Base-by-base conservation (phyloP, 257 asterid species). In the Handroanthus guayacan region DNA sequence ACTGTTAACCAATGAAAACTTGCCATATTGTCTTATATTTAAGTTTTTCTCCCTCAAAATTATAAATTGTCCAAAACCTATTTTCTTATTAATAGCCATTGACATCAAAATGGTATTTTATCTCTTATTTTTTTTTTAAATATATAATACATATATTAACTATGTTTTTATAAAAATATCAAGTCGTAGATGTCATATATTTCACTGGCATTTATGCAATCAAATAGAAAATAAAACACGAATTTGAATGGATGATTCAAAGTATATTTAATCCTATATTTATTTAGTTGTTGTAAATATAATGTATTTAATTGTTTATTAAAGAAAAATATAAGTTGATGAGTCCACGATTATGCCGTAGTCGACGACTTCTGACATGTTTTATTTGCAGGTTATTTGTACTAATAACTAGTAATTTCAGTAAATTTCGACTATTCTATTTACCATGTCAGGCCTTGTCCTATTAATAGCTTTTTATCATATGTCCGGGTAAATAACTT, bases 1-100 rank as follows among this genome's bases (percentile, higher is more conserved):
- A 5, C 4, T 55, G 41, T 1, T 6, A 65, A 25, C 61, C 68
- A 75, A 66, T 75, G 55, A 56, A 8, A 64, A 55, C 36, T 44
- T n/a, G 69, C 16, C 82, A 78, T 64, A 5, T 34, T 9, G 12
- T 16, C 14, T 18, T 25, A n/a, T 9, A 20, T 4, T 10, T 54
- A 11, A 70, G 43, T 25, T 25, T 25, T 25, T 25, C 31, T 25
- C 1, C 1, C 31, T 25, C 31, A 25, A 25, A 25, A 25, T 25
- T 25, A 25, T 25, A 25, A 25, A 25, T 25, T 25, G 31, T 25
- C 1, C 31, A 25, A 25, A 25, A 25, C 31, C 7, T 70, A 69
- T 50, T 14, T 75, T 39, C 7, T 4, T 8, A 8, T 41, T 5
- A 41, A 5, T 41, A 8, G 45, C 1, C 45, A 41, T 41, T 6